phyloP scores from a whole-genome alignment of 2,329 filamentous ascomycete species.

The Polychaeton citri region DNA sequence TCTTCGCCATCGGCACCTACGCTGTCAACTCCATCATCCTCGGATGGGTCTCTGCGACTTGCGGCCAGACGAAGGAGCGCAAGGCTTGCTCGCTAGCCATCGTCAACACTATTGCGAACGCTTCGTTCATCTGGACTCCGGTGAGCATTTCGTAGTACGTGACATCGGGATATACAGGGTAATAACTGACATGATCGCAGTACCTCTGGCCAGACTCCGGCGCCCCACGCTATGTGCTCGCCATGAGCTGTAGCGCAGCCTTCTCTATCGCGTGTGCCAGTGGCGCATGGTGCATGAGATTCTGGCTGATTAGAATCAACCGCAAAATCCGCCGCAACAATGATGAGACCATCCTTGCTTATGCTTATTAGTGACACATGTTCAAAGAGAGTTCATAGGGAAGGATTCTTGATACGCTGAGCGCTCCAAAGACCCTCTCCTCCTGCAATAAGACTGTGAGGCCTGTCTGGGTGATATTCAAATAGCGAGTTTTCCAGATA shows the following conservation, averaged over 20 bases:
- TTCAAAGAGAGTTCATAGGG: too few relatives aligned
- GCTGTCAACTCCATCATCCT: slow-evolving; percentile 35
- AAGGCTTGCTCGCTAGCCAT: slow-evolving; percentile 36
- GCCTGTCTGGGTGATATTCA: too few relatives aligned
- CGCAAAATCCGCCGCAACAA: slow-evolving; percentile 19
- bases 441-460: too few relatives aligned
- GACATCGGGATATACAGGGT: neutral
- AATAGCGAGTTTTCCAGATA: too few relatives aligned
- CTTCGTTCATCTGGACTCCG: slow-evolving; percentile 38
- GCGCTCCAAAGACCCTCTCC: too few relatives aligned
- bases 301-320: slow-evolving; percentile 30
- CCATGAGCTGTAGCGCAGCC: slow-evolving; percentile 31
- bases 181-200: neutral
- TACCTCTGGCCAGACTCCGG: slow-evolving; percentile 37
- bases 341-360: slow-evolving; percentile 16
- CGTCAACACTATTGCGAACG: slow-evolving; percentile 36
- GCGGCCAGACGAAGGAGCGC: slow-evolving; percentile 37
- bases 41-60: slow-evolving; percentile 32
- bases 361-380: slow-evolving; percentile 17
- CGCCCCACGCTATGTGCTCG: slow-evolving; percentile 31
- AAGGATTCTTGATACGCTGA: too few relatives aligned
- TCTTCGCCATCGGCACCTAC: slow-evolving; percentile 24
- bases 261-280: slow-evolving; percentile 31
- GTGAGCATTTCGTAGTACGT: slow-evolving; percentile 1
- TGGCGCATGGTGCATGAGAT: slow-evolving; percentile 31